Percentiles rank a stretch among this genome's conserved stretches.
Evolutionary conservation across 257 asterid species (phyloP).

Genomic region (Prunella vulgaris): DNA sequence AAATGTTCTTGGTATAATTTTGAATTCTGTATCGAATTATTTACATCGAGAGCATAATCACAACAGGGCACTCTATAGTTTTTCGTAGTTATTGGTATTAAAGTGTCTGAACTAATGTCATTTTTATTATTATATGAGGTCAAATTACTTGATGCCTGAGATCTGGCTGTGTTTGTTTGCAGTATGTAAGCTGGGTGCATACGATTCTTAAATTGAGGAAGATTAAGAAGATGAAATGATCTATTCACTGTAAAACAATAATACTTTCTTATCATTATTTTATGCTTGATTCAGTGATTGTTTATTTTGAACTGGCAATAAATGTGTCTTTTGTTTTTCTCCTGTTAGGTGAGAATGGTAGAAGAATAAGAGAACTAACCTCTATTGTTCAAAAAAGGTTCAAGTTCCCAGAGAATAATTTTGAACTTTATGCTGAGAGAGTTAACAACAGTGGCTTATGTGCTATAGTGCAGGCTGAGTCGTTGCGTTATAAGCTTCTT

Average conservation of each 20-base stretch:
- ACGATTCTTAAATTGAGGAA: no score
- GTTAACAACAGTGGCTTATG: constrained; percentile 36
- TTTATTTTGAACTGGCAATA: neutral
- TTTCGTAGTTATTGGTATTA: neutral
- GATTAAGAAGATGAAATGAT: neutral
- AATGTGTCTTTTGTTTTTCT: neutral
- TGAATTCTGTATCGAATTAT: neutral
- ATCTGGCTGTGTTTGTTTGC: no score
- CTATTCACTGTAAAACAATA: neutral
- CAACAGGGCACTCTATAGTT: no score
- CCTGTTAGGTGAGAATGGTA: constrained; percentile 33
- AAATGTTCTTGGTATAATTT: constrained; percentile 21
- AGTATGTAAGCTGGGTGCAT: no score
- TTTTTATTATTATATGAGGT: neutral
- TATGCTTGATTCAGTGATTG: neutral
- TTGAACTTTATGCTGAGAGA: constrained; percentile 33
- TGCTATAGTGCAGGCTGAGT: constrained; percentile 37
- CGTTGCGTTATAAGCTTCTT: constrained; percentile 15
- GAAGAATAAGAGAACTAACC: constrained; percentile 32
- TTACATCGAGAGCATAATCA: neutral
- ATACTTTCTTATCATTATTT: no score
- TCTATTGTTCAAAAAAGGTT: constrained; percentile 33
- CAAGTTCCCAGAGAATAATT: constrained; percentile 31
- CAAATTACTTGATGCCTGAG: neutral
- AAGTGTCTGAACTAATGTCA: neutral